Conservation (phyloP, 129 eudicot genomes). For the Dittrichia graveolens region DNA sequence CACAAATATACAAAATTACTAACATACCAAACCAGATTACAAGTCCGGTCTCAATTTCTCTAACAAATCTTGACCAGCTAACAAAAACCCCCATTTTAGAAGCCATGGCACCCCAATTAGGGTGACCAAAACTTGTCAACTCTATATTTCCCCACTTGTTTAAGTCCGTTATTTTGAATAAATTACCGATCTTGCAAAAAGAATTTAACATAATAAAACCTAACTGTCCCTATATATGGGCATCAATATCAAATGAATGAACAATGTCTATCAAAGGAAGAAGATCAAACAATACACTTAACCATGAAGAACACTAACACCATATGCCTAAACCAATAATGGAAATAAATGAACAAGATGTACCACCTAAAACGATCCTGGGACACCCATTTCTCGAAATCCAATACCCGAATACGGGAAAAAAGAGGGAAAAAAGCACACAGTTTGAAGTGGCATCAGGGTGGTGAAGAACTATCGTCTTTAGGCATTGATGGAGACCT, state of each 20-base stretch:
- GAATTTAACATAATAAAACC: background rate
- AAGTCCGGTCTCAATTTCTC: no score
- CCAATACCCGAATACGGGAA: slow-evolving; percentile 9
- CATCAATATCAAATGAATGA: slow-evolving; percentile 20
- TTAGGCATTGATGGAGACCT: slow-evolving; percentile 40
- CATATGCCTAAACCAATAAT: slow-evolving; percentile 25
- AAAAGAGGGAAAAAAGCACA: background rate
- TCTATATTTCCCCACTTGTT: no score
- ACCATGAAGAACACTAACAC: slow-evolving; percentile 17
- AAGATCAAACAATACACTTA: slow-evolving; percentile 17
- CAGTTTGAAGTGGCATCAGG: slow-evolving; percentile 7
- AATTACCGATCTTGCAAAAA: background rate
- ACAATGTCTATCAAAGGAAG: slow-evolving; percentile 26
- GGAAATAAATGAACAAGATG: slow-evolving; percentile 7
- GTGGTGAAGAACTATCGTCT: slow-evolving; percentile 34
- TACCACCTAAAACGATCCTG: background rate
- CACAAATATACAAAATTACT: no score
- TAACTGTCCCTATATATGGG: slow-evolving; percentile 20
- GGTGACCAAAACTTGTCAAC: no score
- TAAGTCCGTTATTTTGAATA: no score
- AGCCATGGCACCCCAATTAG: no score
- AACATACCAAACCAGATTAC: no score
- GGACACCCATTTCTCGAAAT: background rate
- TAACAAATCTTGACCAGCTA: no score
- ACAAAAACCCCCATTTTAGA: no score